These are phyloP conservation scores for Kernera saxatilis DNA, from an alignment of 345 rosid species.

Conservation along the genomic window DNA sequence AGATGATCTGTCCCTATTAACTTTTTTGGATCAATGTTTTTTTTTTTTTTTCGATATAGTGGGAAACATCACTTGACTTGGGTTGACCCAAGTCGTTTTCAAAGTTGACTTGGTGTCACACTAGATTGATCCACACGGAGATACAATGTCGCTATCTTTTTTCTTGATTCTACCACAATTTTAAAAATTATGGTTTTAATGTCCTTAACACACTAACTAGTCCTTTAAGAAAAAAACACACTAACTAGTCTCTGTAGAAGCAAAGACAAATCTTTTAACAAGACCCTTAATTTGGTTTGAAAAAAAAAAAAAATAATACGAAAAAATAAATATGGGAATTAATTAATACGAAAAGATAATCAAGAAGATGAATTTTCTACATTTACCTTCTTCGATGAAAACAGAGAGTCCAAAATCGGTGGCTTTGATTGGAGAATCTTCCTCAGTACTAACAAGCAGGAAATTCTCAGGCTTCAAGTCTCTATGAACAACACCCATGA, in stretches of 20 bases:
- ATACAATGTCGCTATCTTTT: conserved; percentile 9
- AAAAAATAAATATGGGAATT: background rate
- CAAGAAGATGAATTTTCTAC: background rate
- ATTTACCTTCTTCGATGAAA: conserved; percentile 82
- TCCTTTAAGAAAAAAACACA: too few species aligned
- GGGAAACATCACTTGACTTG: conserved; percentile 18
- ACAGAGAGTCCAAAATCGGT: conserved; percentile 89
- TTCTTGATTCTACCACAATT: conserved; percentile 1
- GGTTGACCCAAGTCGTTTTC: conserved; percentile 28
- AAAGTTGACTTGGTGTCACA: conserved; percentile 18
- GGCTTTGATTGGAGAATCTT: conserved; percentile 59
- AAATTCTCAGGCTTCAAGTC: conserved; percentile 97
- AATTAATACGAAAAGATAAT: background rate
- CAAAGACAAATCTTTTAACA: background rate
- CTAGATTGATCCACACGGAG: conserved; percentile 17
- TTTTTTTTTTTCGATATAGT: background rate
- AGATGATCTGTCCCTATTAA: background rate
- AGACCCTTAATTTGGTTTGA: background rate
- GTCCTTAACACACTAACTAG: conserved; percentile 17
- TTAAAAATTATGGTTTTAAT: background rate
- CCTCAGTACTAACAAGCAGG: conserved; percentile 50
- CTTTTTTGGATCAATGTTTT: background rate
- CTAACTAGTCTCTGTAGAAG: background rate
- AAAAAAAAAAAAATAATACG: background rate
- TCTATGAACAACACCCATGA: conserved; percentile 91